These are phyloP conservation scores for Paecilomyces variotii DNA, from an alignment of 2,329 filamentous ascomycete genomes.

Conservation along the genomic window DNA sequence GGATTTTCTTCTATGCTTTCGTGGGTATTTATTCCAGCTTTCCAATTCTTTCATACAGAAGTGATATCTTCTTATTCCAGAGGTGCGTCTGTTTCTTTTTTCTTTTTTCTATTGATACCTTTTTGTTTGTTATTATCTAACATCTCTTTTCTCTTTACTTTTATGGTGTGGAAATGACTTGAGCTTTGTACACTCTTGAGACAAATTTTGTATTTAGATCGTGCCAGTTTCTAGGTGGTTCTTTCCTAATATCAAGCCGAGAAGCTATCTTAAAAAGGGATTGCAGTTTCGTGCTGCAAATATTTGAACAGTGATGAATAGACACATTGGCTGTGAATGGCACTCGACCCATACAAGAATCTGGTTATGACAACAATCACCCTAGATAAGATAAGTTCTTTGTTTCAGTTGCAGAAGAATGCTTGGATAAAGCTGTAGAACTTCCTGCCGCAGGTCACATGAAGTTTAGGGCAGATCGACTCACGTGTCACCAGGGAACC, in stretches of 20 bases:
- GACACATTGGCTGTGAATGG: neutral
- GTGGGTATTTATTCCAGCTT: neutral
- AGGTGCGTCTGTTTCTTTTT: neutral
- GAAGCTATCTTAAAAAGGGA: neutral
- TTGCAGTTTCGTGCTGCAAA: neutral
- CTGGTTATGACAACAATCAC: neutral
- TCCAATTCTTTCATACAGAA: neutral
- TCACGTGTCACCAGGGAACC: neutral
- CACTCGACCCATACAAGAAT: neutral
- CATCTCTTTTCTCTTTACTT: neutral
- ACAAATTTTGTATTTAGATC: neutral
- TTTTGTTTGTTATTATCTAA: neutral
- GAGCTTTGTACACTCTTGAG: neutral
- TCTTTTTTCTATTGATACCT: neutral
- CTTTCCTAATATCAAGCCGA: neutral
- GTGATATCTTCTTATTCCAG: neutral
- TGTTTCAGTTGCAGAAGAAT: neutral
- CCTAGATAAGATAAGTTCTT: neutral
- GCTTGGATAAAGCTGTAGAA: neutral
- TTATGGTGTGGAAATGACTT: neutral
- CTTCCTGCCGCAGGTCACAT: neutral
- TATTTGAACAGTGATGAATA: too few relatives aligned
- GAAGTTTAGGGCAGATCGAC: neutral
- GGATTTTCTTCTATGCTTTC: neutral
- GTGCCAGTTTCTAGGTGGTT: neutral